Percentiles rank a stretch among this genome's conserved stretches.
These are phyloP conservation scores for Xerocomus potaroensis DNA, from an alignment of 768 basidiomycete species.

Conservation along the genomic window DNA sequence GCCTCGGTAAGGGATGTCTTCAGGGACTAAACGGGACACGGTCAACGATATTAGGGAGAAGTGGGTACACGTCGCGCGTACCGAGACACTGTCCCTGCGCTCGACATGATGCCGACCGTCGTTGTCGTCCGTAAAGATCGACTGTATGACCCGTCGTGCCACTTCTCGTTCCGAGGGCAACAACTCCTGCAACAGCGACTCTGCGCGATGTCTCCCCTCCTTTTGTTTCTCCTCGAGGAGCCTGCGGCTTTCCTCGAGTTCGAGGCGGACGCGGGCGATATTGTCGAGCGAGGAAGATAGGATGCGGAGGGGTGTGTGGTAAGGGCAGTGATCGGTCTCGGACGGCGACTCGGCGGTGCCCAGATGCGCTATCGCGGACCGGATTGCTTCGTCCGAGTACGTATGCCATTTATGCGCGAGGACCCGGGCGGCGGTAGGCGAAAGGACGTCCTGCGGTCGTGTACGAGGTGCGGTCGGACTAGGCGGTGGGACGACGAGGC, in stretches of 20 bases:
- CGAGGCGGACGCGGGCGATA: slow-evolving; percentile 51
- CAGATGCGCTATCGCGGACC: slow-evolving; percentile 53
- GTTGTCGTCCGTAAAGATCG: slow-evolving; percentile 52
- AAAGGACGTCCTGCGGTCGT: slow-evolving; percentile 13
- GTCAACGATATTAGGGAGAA: not conserved
- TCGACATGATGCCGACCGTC: slow-evolving; percentile 45
- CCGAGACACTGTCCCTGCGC: slow-evolving; percentile 56
- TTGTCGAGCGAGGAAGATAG: slow-evolving; percentile 65
- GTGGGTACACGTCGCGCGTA: slow-evolving; percentile 29
- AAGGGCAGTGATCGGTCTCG: slow-evolving; percentile 48
- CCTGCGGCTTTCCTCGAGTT: slow-evolving; percentile 58
- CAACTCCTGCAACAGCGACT: slow-evolving; percentile 54
- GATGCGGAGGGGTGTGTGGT: slow-evolving; percentile 62
- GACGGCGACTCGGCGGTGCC: slow-evolving; percentile 43
- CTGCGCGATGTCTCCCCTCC: slow-evolving; percentile 47
- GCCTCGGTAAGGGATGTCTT: slow-evolving; percentile 45
- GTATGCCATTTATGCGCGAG: slow-evolving; percentile 74
- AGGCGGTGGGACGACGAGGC: slow-evolving; percentile 33
- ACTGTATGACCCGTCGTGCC: slow-evolving; percentile 61
- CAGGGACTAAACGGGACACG: slow-evolving; percentile 33
- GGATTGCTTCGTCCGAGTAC: slow-evolving; percentile 71
- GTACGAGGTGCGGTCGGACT: slow-evolving; percentile 29
- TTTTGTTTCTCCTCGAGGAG: slow-evolving; percentile 57
- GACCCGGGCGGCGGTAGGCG: slow-evolving; percentile 41
- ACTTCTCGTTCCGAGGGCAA: slow-evolving; percentile 60